These are phyloP conservation scores for Bretschneidera sinensis DNA, from an alignment of 345 rosid genomes.

Conservation along the genomic window DNA sequence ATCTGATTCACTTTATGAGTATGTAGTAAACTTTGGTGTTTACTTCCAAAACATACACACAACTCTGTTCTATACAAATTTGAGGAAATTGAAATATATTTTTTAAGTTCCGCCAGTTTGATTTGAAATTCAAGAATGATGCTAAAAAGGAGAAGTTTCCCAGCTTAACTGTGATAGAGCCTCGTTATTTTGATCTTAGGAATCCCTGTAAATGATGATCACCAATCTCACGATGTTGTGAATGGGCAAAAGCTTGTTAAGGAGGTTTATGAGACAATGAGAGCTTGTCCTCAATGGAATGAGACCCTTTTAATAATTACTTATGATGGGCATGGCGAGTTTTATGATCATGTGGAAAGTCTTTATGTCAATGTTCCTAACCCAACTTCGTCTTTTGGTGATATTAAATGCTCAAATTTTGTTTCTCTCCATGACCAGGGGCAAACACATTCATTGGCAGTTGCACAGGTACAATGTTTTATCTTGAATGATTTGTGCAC, in stretches of 20 bases:
- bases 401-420: too few relatives aligned
- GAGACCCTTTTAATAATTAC: conserved; percentile 75
- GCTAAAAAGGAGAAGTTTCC: conserved; percentile 76
- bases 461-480: too few relatives aligned
- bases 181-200: conserved; percentile 78
- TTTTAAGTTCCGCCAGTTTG: conserved; percentile 61
- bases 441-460: too few relatives aligned
- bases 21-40: conserved; percentile 57
- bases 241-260: conserved; percentile 74
- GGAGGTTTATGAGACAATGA: conserved; percentile 79
- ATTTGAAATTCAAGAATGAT: conserved; percentile 61
- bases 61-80: conserved; percentile 73
- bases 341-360: conserved; percentile 86
- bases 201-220: conserved; percentile 75
- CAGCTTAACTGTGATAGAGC: conserved; percentile 72
- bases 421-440: too few relatives aligned
- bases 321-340: too few relatives aligned
- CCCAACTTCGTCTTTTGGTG: conserved; percentile 84
- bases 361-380: conserved; percentile 69
- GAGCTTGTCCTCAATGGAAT: conserved; percentile 93
- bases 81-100: conserved; percentile 76
- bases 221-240: conserved; percentile 90
- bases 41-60: conserved; percentile 79
- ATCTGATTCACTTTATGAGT: conserved; percentile 78
- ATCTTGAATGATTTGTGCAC: too few relatives aligned